These are phyloP conservation scores for Lobosporangium transversale DNA, from an alignment of 192 early-diverging fungal genomes.

Conservation along the genomic window DNA sequence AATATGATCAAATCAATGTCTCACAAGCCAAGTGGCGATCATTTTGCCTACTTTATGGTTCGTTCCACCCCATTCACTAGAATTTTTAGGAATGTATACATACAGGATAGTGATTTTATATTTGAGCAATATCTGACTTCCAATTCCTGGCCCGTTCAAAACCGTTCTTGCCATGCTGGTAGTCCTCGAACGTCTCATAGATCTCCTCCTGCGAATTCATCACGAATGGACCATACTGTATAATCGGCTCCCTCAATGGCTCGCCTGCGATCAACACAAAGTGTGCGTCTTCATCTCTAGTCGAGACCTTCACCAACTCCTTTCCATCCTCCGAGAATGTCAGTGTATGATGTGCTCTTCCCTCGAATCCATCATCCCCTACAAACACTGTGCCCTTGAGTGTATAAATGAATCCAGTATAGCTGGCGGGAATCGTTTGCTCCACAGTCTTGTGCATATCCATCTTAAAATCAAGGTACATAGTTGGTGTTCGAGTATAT, in stretches of 20 bases:
- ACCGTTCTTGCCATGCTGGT: constrained; percentile 68
- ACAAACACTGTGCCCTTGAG: constrained; percentile 37
- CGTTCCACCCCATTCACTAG: too few species aligned
- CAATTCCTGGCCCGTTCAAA: constrained; percentile 72
- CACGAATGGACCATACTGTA: constrained; percentile 73
- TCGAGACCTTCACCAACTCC: constrained; percentile 30
- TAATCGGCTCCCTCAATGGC: constrained; percentile 64
- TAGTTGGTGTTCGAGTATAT: constrained; percentile 33
- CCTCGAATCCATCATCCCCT: constrained; percentile 23
- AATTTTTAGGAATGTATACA: too few species aligned
- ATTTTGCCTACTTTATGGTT: too few species aligned
- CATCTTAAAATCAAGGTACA: constrained; percentile 44
- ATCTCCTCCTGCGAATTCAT: constrained; percentile 73
- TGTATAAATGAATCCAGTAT: constrained; percentile 45
- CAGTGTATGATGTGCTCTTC: constrained; percentile 21
- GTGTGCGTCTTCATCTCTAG: constrained; percentile 36
- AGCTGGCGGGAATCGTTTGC: constrained; percentile 40
- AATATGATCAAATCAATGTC: too few species aligned
- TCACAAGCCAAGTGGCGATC: too few species aligned
- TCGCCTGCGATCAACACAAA: constrained; percentile 57
- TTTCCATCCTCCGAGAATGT: constrained; percentile 40
- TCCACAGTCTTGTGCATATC: constrained; percentile 22
- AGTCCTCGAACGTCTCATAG: constrained; percentile 66
- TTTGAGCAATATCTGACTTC: constrained; percentile 29
- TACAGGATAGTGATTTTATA: too few species aligned